Evolutionary conservation across 2,329 filamentous ascomycete genomes (phyloP).

Genomic region (Tolypocladium amazonense): DNA sequence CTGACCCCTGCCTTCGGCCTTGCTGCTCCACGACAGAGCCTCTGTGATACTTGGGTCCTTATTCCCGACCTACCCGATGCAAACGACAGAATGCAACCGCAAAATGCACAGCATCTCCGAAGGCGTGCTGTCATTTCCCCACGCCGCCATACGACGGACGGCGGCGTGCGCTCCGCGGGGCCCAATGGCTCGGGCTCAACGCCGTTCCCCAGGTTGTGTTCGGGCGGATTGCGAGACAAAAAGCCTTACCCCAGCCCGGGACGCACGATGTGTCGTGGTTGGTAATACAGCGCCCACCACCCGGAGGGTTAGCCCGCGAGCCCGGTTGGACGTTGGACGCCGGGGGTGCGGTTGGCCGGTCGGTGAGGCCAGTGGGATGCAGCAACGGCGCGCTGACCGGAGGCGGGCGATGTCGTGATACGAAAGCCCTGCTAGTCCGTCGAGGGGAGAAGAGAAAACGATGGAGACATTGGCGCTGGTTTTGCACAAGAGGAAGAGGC

Average conservation of each 20-base stretch:
- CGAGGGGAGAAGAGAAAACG: neutral
- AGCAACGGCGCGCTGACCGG: neutral
- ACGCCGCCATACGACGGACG: neutral
- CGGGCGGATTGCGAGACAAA: neutral
- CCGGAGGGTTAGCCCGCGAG: neutral
- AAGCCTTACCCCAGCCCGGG: neutral
- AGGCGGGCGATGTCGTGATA: neutral
- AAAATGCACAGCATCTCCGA: neutral
- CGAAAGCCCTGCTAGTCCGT: neutral
- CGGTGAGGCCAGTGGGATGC: neutral
- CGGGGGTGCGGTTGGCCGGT: neutral
- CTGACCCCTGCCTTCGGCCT: neutral
- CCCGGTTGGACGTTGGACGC: neutral
- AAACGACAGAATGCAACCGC: neutral
- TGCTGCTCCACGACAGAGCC: neutral
- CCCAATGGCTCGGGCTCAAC: neutral
- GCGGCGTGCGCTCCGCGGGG: neutral
- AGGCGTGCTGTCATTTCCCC: neutral
- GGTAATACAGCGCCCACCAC: neutral
- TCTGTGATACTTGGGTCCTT: neutral
- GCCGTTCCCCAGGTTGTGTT: neutral
- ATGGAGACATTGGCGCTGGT: neutral
- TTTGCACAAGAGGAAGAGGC: neutral
- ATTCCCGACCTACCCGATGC: neutral
- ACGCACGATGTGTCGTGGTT: neutral